phyloP scores from a whole-genome alignment of 148 eudicot species.

The Fagopyrum esculentum region DNA sequence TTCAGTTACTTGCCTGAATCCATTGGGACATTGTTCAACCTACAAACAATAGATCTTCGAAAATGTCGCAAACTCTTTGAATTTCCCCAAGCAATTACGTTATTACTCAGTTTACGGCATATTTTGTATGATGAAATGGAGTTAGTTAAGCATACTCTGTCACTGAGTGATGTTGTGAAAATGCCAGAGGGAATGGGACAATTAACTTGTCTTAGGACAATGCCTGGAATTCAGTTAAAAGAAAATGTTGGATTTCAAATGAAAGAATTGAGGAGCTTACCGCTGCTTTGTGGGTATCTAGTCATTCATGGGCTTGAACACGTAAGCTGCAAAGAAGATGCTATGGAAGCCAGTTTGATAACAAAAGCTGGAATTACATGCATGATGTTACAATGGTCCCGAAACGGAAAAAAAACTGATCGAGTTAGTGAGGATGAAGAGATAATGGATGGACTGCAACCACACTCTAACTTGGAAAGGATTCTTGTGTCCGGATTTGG shows the following conservation, averaged over 20 bases:
- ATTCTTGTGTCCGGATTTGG: neutral
- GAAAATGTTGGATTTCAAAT: neutral
- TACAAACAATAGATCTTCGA: neutral
- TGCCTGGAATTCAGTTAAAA: neutral
- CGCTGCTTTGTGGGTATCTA: neutral
- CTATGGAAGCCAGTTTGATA: neutral
- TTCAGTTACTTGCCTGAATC: neutral
- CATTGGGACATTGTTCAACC: neutral
- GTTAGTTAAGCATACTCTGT: too few species aligned
- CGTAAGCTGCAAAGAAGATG: constrained; percentile 4
- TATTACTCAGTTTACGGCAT: neutral
- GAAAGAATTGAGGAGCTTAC: neutral
- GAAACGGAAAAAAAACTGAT: neutral
- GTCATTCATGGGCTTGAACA: neutral
- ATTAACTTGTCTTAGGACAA: neutral
- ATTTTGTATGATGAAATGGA: neutral
- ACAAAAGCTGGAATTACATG: neutral
- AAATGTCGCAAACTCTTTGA: neutral
- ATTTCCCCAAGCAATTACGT: neutral
- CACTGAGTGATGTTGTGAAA: neutral
- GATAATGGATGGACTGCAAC: neutral
- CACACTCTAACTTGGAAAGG: neutral
- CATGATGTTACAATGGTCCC: neutral
- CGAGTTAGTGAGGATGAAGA: neutral
- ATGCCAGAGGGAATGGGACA: constrained; percentile 1